A percentile compares a stretch with the other conserved stretches of the same genome.
Evolutionary conservation across 768 basidiomycete genomes (phyloP).

Genomic region (Pilatotrama ljubarskyi): DNA sequence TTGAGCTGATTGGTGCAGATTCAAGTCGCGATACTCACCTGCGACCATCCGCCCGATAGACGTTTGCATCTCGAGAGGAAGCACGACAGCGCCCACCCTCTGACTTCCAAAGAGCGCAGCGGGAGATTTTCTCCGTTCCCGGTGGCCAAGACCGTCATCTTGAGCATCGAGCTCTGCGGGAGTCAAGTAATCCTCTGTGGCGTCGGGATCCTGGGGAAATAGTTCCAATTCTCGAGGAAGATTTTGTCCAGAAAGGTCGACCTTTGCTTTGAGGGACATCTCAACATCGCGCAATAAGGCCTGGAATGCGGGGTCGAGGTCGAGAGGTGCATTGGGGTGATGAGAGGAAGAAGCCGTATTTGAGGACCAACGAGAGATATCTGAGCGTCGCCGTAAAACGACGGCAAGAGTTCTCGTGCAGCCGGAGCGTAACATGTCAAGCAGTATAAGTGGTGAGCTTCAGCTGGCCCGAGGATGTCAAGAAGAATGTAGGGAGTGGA

Average conservation of each 20-base stretch:
- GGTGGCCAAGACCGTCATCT: conserved; percentile 32
- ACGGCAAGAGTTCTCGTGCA: conserved; percentile 12
- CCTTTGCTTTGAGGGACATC: conserved; percentile 47
- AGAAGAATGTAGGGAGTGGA: not conserved
- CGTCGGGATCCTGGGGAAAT: conserved; percentile 35
- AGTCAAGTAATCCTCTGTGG: conserved; percentile 27
- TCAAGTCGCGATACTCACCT: conserved; percentile 40
- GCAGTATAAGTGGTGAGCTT: not conserved
- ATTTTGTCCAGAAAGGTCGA: not conserved
- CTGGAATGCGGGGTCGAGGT: conserved; percentile 66
- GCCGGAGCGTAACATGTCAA: conserved; percentile 22
- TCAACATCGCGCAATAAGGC: conserved; percentile 67
- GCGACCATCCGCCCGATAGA: conserved; percentile 68
- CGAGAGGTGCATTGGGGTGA: conserved; percentile 58
- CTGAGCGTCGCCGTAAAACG: conserved; percentile 12
- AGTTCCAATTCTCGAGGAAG: conserved; percentile 58
- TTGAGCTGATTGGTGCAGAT: not conserved
- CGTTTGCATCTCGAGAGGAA: conserved; percentile 71
- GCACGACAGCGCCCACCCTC: conserved; percentile 64
- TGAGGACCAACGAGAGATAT: conserved; percentile 33
- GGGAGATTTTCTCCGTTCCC: conserved; percentile 64
- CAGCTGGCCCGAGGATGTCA: too few relatives aligned
- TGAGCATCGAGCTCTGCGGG: conserved; percentile 36
- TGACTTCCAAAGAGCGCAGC: conserved; percentile 81
- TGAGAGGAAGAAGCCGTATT: conserved; percentile 31